A percentile compares a stretch with the other conserved stretches of the same genome.
Conservation (phyloP, 352 stramenopile species). For the Globisporangium splendens region DNA sequence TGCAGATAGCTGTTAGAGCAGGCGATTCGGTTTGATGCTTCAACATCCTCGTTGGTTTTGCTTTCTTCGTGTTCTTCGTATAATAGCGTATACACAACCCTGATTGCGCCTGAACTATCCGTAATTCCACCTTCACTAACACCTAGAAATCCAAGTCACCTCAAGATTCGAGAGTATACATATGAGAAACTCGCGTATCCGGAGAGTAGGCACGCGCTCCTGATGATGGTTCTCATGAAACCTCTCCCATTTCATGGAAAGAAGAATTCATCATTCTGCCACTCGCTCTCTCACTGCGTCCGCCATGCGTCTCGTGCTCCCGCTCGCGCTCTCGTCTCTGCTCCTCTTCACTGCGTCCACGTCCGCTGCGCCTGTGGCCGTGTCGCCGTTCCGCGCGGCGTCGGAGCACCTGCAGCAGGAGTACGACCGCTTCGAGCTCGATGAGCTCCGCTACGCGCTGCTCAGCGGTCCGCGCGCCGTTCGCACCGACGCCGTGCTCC, state of each 20-base stretch:
- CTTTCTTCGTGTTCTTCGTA: neutral
- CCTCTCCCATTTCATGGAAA: neutral
- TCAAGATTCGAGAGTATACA: neutral
- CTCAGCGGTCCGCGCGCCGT: conserved; percentile 5
- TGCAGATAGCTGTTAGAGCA: no score
- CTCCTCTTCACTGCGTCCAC: neutral
- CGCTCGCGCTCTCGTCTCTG: neutral
- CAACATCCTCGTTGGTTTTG: neutral
- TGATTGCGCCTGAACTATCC: neutral
- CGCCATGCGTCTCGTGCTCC: conserved; percentile 4
- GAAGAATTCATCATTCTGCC: neutral
- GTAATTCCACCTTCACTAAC: neutral
- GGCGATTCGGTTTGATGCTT: neutral
- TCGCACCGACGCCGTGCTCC: conserved; percentile 8
- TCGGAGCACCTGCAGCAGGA: conserved; percentile 13
- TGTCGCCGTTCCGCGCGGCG: conserved; percentile 13
- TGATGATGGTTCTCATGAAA: no score
- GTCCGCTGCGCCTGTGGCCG: neutral
- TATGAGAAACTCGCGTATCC: neutral
- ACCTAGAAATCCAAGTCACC: no score
- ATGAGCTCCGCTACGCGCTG: conserved; percentile 12
- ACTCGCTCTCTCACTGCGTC: neutral
- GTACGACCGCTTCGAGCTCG: conserved; percentile 16
- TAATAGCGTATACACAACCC: neutral
- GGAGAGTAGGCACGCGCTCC: neutral